Evolutionary conservation across 1,284 basidiomycete genomes (phyloP).

Genomic region (Heliocybe sulcata): DNA sequence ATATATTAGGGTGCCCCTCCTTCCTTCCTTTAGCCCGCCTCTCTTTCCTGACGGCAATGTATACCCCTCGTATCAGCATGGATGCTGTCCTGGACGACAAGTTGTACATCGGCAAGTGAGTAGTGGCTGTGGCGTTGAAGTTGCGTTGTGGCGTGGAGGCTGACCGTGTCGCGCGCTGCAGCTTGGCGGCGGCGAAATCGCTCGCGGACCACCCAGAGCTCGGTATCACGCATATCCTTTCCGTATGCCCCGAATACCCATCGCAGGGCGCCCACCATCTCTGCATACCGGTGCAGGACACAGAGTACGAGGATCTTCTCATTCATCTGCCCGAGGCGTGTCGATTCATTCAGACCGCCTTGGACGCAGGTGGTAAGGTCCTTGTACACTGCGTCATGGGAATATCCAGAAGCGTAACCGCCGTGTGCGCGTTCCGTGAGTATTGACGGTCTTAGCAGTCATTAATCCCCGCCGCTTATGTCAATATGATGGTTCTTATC

Average conservation of each 20-base stretch:
- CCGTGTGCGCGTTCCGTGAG: slow-evolving; percentile 60
- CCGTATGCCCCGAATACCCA: slow-evolving; percentile 50
- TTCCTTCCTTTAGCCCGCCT: not conserved
- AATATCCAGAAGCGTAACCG: slow-evolving; percentile 40
- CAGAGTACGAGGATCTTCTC: slow-evolving; percentile 54
- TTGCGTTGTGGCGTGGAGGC: not conserved
- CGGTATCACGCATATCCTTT: slow-evolving; percentile 51
- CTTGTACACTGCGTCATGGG: slow-evolving; percentile 68
- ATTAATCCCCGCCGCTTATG: not conserved
- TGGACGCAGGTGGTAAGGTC: slow-evolving; percentile 41
- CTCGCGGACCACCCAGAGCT: slow-evolving; percentile 28
- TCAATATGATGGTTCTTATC: not conserved
- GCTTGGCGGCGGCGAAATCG: slow-evolving; percentile 41
- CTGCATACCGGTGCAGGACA: slow-evolving; percentile 45
- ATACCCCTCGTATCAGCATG: slow-evolving; percentile 3
- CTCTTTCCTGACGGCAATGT: not conserved
- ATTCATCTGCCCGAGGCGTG: slow-evolving; percentile 46
- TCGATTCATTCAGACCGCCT: slow-evolving; percentile 44
- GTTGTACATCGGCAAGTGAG: slow-evolving; percentile 50
- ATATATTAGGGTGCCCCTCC: not conserved
- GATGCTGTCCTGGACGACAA: slow-evolving; percentile 35
- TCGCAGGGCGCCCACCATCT: slow-evolving; percentile 35
- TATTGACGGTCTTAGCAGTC: slow-evolving; percentile 8
- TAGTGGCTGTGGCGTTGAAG: not conserved
- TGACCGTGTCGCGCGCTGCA: slow-evolving; percentile 16